phyloP scores from a whole-genome alignment of 257 asterid species.

The Rauvolfia tetraphylla region DNA sequence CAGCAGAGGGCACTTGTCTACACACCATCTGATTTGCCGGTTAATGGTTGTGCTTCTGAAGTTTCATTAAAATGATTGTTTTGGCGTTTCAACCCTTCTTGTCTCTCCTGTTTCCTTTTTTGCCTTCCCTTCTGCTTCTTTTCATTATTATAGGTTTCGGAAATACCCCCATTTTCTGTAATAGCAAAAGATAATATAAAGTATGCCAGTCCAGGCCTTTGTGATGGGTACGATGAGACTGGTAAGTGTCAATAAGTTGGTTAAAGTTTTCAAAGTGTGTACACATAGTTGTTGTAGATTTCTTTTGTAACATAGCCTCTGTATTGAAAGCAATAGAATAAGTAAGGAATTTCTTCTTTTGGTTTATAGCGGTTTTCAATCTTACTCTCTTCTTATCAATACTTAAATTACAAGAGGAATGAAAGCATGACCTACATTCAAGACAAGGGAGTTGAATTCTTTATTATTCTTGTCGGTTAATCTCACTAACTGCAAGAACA shows the following conservation, averaged over 20 bases:
- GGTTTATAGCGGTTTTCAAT: not conserved
- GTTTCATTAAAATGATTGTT: slow-evolving; percentile 46
- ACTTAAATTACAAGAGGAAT: not conserved
- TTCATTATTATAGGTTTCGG: slow-evolving; percentile 8
- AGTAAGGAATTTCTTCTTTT: slow-evolving; percentile 12
- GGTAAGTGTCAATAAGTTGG: slow-evolving; percentile 51
- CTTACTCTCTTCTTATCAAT: not conserved
- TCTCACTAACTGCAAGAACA: not conserved
- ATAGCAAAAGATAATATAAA: slow-evolving; percentile 5
- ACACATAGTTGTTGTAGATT: slow-evolving; percentile 11
- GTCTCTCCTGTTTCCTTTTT: not conserved
- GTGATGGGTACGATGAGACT: slow-evolving; percentile 53
- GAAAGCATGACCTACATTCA: not conserved
- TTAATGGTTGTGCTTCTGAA: slow-evolving; percentile 45
- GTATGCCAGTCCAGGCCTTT: slow-evolving; percentile 74
- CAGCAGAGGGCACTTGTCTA: slow-evolving; percentile 74
- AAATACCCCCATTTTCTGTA: slow-evolving; percentile 10
- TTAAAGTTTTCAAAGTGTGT: slow-evolving; percentile 21
- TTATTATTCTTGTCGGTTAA: not conserved
- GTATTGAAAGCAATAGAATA: slow-evolving; percentile 19
- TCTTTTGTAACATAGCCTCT: slow-evolving; percentile 10
- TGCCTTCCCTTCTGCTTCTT: not conserved
- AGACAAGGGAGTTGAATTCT: not conserved
- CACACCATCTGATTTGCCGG: slow-evolving; percentile 56
- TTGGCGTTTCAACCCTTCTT: not conserved